Base-by-base conservation (phyloP, 345 rosid species). In the Citrus medica region DNA sequence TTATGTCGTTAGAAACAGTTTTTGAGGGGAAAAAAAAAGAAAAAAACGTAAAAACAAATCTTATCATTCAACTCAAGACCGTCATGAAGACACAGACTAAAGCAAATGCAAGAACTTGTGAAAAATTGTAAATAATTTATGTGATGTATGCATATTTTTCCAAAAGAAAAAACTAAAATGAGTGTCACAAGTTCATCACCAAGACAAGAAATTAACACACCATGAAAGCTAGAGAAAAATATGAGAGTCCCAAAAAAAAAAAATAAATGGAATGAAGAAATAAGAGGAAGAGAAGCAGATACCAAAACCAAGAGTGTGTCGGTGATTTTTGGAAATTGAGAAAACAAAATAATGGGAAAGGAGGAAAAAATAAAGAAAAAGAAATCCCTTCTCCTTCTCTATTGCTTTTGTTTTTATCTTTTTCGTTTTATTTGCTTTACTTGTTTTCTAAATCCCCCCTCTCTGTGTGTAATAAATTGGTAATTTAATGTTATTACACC, bases 381-480 rank as follows among this genome's bases (percentile, higher is more conserved):
- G 35, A 79, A 32, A 74, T 13, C 60, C 65, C 55, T 28, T n/a
- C 46, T 59, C 69, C 72, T 28, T 53, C 59, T 78, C 51, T 12
- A 3, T 80, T 79, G 69, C 81, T 55, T 32, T 62, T 17, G 5
- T 17, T 53, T 17, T 61, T 51, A 5, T 61, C 0, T 13, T 61
- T 25, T 13, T 64, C n/a, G 17, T 19, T 64, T 30, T 28, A 22
- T 30, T 64, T 33, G 74, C 70, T 69, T 78, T 59, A 9, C 19
- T 61, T 75, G 71, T 38, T 67, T 84, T 79, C 73, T n/a, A 79
- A 40, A 79, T 42, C 77, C 61, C 40, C 81, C 69, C 78, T 79
- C 9, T 64, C 40, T 28, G 42, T 67, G 67, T 25, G 89, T 85
- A 81, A 89, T 89, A 89, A 92, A 88, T 89, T 78, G 78, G 82